Evolutionary conservation across 1,284 basidiomycete species (phyloP).

Genomic region (Entoloma clypeatum): DNA sequence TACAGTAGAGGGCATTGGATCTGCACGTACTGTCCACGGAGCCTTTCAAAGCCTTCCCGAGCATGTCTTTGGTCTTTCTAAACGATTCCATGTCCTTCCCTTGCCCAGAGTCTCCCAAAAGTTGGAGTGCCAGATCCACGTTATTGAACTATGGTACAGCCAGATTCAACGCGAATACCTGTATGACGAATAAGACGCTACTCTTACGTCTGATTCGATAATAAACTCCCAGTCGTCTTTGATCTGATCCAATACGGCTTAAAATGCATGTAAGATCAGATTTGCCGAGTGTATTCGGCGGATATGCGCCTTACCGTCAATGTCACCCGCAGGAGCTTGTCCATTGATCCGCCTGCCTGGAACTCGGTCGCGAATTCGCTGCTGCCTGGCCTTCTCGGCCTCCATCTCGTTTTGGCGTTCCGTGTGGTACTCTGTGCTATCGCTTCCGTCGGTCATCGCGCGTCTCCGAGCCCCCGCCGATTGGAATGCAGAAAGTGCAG

Average conservation of each 20-base stretch:
- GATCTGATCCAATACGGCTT: slow-evolving; percentile 82
- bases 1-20: neutral
- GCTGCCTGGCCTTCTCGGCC: slow-evolving; percentile 56
- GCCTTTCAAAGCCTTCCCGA: slow-evolving; percentile 76
- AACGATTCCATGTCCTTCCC: slow-evolving; percentile 77
- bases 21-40: slow-evolving; percentile 74
- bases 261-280: slow-evolving; percentile 8
- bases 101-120: slow-evolving; percentile 70
- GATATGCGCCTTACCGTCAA: slow-evolving; percentile 59
- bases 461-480: slow-evolving; percentile 56
- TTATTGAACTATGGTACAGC: slow-evolving; percentile 92
- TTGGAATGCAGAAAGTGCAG: slow-evolving; percentile 64
- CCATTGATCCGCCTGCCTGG: slow-evolving; percentile 53
- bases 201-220: slow-evolving; percentile 74
- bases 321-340: slow-evolving; percentile 62
- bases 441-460: slow-evolving; percentile 49
- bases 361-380: slow-evolving; percentile 61
- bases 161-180: too few relatives aligned
- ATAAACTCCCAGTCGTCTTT: slow-evolving; percentile 89
- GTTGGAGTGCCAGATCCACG: slow-evolving; percentile 83
- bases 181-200: too few relatives aligned
- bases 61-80: slow-evolving; percentile 65
- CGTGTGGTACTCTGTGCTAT: slow-evolving; percentile 45
- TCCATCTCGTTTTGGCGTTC: slow-evolving; percentile 58
- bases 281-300: slow-evolving; percentile 4